phyloP scores from a whole-genome alignment of 2,329 filamentous ascomycete genomes.

The Blumeriella jaapii region DNA sequence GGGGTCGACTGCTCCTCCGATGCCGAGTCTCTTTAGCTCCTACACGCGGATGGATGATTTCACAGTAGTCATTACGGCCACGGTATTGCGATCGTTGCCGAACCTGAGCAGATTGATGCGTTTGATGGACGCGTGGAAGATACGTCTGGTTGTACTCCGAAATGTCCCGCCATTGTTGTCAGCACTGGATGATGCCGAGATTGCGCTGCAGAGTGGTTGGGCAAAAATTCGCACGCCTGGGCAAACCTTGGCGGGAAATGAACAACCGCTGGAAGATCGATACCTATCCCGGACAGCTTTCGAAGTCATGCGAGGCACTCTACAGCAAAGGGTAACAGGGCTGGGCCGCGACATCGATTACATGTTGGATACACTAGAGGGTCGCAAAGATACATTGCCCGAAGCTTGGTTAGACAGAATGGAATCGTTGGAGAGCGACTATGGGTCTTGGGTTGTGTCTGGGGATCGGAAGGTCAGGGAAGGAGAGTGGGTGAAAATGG shows the following conservation, averaged over 20 bases:
- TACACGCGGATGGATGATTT: conserved; percentile 77
- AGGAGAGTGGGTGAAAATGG: conserved; percentile 39
- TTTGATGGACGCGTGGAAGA: conserved; percentile 67
- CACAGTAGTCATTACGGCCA: conserved; percentile 80
- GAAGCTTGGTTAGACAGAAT: conserved; percentile 80
- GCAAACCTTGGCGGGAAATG: neutral
- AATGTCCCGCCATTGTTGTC: conserved; percentile 58
- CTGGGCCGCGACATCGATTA: conserved; percentile 67
- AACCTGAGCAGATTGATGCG: conserved; percentile 62
- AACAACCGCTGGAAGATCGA: conserved; percentile 1
- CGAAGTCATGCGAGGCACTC: conserved; percentile 45
- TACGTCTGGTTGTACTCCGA: conserved; percentile 62
- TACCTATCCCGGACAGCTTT: conserved; percentile 32
- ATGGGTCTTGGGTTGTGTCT: conserved; percentile 68
- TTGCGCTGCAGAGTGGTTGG: conserved; percentile 56
- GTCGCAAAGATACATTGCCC: conserved; percentile 70
- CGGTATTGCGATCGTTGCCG: conserved; percentile 79
- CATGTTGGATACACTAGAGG: conserved; percentile 81
- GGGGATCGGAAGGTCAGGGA: conserved; percentile 66
- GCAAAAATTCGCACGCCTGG: conserved; percentile 29
- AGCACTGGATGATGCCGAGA: conserved; percentile 54
- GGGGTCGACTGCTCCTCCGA: conserved; percentile 33
- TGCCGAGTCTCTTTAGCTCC: conserved; percentile 33
- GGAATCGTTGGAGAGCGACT: conserved; percentile 66
- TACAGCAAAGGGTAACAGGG: conserved; percentile 58